Percentiles rank a stretch among this genome's conserved stretches.
phyloP scores from a whole-genome alignment of 768 basidiomycete genomes.

The Tricholoma terreum region DNA sequence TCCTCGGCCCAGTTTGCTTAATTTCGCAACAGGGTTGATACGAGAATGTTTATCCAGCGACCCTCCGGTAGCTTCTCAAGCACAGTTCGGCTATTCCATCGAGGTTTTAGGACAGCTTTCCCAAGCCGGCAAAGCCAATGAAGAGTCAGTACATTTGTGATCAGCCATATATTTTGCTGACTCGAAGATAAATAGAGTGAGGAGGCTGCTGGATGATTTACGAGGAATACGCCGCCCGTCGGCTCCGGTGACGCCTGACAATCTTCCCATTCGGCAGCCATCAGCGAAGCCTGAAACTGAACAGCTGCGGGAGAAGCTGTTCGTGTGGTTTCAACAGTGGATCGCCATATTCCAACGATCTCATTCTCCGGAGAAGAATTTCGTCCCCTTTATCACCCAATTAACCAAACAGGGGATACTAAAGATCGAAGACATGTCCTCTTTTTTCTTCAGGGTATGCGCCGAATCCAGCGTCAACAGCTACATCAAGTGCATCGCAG shows the following conservation, averaged over 20 bases:
- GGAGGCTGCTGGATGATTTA: conserved; percentile 77
- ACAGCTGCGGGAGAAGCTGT: conserved; percentile 70
- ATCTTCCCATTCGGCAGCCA: conserved; percentile 37
- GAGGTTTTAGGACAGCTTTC: conserved; percentile 77
- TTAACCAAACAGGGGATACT: conserved; percentile 95
- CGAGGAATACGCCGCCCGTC: conserved; percentile 57
- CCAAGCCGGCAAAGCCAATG: conserved; percentile 75
- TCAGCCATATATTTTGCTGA: conserved; percentile 4
- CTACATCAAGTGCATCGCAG: conserved; percentile 72
- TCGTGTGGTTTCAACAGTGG: conserved; percentile 92
- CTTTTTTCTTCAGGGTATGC: conserved; percentile 98
- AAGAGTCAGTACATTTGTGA: conserved; percentile 58
- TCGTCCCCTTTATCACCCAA: conserved; percentile 96
- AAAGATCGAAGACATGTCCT: conserved; percentile 93
- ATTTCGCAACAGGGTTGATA: conserved; percentile 80
- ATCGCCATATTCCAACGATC: conserved; percentile 91
- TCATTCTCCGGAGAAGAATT: conserved; percentile 87
- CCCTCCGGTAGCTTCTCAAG: conserved; percentile 75
- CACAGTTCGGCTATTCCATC: conserved; percentile 74
- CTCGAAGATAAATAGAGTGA: conserved; percentile 45
- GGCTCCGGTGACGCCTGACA: conserved; percentile 36
- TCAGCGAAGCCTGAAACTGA: conserved; percentile 69
- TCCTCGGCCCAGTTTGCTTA: conserved; percentile 70
- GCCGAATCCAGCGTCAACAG: conserved; percentile 91
- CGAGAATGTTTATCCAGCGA: conserved; percentile 83